Percentiles rank a stretch among this genome's conserved stretches.
phyloP scores from a whole-genome alignment of 805 yeast species.

The Ogataea thermomethanolica region DNA sequence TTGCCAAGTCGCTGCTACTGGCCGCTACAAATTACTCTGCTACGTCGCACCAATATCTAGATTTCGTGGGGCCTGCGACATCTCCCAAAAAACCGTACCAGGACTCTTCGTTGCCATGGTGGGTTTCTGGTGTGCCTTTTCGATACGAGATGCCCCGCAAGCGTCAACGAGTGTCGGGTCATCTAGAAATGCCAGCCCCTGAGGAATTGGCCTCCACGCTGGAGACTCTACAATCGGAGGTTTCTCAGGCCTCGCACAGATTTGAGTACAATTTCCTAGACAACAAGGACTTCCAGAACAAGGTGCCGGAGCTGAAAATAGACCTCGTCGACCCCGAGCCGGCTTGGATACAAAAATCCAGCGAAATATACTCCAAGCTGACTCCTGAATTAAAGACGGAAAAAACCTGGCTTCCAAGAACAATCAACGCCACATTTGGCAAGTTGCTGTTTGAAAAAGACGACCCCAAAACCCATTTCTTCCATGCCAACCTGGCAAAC shows the following conservation, averaged over 20 bases:
- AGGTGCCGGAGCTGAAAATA: neutral
- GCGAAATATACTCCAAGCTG: slow-evolving; percentile 11
- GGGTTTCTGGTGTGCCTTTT: slow-evolving; percentile 21
- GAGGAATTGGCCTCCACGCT: slow-evolving; percentile 20
- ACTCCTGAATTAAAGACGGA: slow-evolving; percentile 6
- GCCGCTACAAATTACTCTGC: slow-evolving; percentile 29
- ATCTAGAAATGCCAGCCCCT: slow-evolving; percentile 10
- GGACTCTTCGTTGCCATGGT: slow-evolving; percentile 33
- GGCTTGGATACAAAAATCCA: slow-evolving; percentile 2
- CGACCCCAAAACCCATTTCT: slow-evolving; percentile 14
- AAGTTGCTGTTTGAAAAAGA: slow-evolving; percentile 21
- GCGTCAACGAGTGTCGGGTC: slow-evolving; percentile 11
- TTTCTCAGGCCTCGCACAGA: slow-evolving; percentile 24
- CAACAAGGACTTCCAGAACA: neutral
- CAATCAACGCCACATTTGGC: slow-evolving; percentile 30
- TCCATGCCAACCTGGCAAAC: slow-evolving; percentile 28
- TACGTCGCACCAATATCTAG: slow-evolving; percentile 12
- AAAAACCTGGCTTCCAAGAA: slow-evolving; percentile 22
- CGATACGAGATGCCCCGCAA: slow-evolving; percentile 17
- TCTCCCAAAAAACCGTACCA: slow-evolving; percentile 11
- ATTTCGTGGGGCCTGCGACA: slow-evolving; percentile 9
- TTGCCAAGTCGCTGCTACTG: slow-evolving; percentile 28
- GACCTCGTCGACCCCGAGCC: neutral
- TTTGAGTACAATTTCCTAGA: slow-evolving; percentile 30
- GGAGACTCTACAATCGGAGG: slow-evolving; percentile 18